phyloP scores from a whole-genome alignment of 768 basidiomycete genomes.

The Suillus decipiens region DNA sequence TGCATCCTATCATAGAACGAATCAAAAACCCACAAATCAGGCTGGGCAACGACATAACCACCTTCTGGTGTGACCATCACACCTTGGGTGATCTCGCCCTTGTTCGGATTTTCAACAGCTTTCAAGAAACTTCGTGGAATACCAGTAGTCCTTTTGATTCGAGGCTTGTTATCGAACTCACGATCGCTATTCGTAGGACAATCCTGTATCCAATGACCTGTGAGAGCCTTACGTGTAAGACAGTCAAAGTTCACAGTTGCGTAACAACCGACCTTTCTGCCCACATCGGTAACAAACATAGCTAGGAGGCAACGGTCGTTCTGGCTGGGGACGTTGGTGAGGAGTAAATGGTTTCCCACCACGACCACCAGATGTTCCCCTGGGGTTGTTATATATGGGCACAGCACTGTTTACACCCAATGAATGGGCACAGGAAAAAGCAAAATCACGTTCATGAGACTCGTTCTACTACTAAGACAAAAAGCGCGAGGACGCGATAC shows the following conservation, averaged over 20 bases:
- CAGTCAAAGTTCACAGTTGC: neutral
- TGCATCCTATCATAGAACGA: neutral
- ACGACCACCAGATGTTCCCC: slow-evolving; percentile 63
- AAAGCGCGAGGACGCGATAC: slow-evolving; percentile 64
- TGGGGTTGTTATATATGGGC: slow-evolving; percentile 64
- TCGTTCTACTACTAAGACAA: slow-evolving; percentile 65
- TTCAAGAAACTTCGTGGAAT: slow-evolving; percentile 98
- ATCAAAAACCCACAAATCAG: slow-evolving; percentile 75
- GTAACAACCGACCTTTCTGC: slow-evolving; percentile 74
- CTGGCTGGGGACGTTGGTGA: slow-evolving; percentile 55
- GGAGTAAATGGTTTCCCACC: slow-evolving; percentile 53
- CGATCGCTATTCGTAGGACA: slow-evolving; percentile 98
- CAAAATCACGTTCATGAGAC: slow-evolving; percentile 71
- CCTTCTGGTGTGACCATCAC: slow-evolving; percentile 99
- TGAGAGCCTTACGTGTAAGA: slow-evolving; percentile 11
- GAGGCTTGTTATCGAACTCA: slow-evolving; percentile 90
- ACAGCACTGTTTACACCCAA: slow-evolving; percentile 54
- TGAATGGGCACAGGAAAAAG: slow-evolving; percentile 33
- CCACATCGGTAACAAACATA: slow-evolving; percentile 99
- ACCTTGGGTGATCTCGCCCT: slow-evolving; percentile 72
- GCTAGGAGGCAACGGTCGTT: slow-evolving; percentile 85
- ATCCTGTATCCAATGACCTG: slow-evolving; percentile 99
- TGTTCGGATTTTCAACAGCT: slow-evolving; percentile 86
- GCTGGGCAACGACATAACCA: slow-evolving; percentile 95
- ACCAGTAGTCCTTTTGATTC: slow-evolving; percentile 97